Evolutionary conservation across 331 rosid species (phyloP).

Genomic region (Telfairia occidentalis): DNA sequence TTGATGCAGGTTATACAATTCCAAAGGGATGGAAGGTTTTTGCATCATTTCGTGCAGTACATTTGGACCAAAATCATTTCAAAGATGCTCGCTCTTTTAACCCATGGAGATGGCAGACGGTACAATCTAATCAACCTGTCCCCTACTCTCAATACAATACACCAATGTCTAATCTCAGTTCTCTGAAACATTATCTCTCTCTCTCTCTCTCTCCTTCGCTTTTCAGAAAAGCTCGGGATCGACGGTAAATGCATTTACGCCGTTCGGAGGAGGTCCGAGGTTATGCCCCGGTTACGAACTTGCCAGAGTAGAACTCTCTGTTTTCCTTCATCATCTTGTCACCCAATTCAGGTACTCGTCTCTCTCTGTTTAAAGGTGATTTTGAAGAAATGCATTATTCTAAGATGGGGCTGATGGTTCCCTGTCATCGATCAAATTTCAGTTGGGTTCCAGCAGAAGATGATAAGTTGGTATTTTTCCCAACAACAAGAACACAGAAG

Average conservation of each 20-base stretch:
- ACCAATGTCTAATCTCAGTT: neutral
- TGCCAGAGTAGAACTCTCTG: slow-evolving; percentile 83
- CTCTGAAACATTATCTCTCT: neutral
- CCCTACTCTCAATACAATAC: neutral
- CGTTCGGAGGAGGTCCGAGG: slow-evolving; percentile 91
- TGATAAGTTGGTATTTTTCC: slow-evolving; percentile 82
- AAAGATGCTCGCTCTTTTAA: slow-evolving; percentile 76
- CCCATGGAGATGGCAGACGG: slow-evolving; percentile 97
- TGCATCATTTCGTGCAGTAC: slow-evolving; percentile 89
- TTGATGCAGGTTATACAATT: slow-evolving; percentile 59
- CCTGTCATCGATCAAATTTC: slow-evolving; percentile 11
- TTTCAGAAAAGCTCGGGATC: slow-evolving; percentile 43
- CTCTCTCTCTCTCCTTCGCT: too few species aligned
- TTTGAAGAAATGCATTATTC: neutral
- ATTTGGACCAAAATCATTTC: slow-evolving; percentile 61
- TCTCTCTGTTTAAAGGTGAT: too few species aligned
- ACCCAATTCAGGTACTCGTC: slow-evolving; percentile 54
- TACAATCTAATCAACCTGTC: neutral
- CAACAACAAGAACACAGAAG: slow-evolving; percentile 86
- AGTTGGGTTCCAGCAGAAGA: slow-evolving; percentile 92
- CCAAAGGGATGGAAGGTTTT: slow-evolving; percentile 90
- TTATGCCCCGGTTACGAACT: slow-evolving; percentile 88
- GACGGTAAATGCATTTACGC: slow-evolving; percentile 51
- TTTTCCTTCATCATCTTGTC: slow-evolving; percentile 73
- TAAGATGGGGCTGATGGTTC: neutral